Conservation (phyloP, 2,329 filamentous ascomycete genomes). For the Colletotrichum trifolii region DNA sequence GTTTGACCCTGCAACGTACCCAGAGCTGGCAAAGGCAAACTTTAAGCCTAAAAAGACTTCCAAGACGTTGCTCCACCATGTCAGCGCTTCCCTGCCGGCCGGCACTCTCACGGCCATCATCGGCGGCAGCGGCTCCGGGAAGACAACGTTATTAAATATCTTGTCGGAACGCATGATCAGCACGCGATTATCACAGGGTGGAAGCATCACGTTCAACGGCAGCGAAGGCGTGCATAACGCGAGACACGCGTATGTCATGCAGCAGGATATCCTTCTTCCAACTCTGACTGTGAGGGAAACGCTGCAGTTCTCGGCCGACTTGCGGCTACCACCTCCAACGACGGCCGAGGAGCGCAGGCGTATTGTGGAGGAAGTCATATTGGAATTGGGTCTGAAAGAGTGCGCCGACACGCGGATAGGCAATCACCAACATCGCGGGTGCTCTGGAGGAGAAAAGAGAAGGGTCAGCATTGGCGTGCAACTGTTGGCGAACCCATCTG, state of each 20-base stretch:
- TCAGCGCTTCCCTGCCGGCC: conserved; percentile 71
- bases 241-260: conserved; percentile 77
- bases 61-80: conserved; percentile 69
- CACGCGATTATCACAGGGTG: conserved; percentile 61
- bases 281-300: conserved; percentile 82
- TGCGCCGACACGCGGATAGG: conserved; percentile 81
- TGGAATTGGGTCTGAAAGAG: conserved; percentile 80
- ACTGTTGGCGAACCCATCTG: conserved; percentile 80
- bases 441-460: conserved; percentile 83
- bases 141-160: conserved; percentile 77
- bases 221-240: conserved; percentile 62
- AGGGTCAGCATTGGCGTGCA: conserved; percentile 82
- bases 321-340: conserved; percentile 74
- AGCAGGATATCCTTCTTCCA: conserved; percentile 79
- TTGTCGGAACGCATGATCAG: conserved; percentile 76
- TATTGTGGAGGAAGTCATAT: conserved; percentile 81
- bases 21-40: conserved; percentile 50
- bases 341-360: conserved; percentile 66
- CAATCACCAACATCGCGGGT: conserved; percentile 76
- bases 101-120: conserved; percentile 81
- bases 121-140: conserved; percentile 78
- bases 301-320: conserved; percentile 76
- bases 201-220: conserved; percentile 72
- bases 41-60: conserved; percentile 50
- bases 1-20: conserved; percentile 59